A percentile compares a stretch with the other conserved stretches of the same genome.
Conservation (phyloP, 352 stramenopile genomes). For the Phytophthora parvispora region DNA sequence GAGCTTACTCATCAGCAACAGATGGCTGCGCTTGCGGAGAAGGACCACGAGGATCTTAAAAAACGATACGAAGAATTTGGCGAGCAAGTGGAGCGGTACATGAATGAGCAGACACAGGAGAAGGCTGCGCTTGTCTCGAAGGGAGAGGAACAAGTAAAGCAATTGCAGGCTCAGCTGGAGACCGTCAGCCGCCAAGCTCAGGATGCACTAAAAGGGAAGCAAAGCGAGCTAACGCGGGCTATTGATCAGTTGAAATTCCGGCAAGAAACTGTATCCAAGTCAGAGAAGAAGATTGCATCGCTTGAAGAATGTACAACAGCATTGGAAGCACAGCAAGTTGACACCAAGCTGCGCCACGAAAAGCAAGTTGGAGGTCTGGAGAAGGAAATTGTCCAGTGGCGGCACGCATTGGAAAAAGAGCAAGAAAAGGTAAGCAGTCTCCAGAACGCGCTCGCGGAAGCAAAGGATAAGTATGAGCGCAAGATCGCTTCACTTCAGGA, state of each 20-base stretch:
- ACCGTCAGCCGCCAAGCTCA: slow-evolving; percentile 40
- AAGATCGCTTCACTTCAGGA: slow-evolving; percentile 62
- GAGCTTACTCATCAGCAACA: slow-evolving; percentile 55
- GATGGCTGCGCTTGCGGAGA: slow-evolving; percentile 37
- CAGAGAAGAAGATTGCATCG: slow-evolving; percentile 55
- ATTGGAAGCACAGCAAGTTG: slow-evolving; percentile 43
- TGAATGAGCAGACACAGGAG: slow-evolving; percentile 74
- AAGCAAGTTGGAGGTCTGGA: slow-evolving; percentile 56
- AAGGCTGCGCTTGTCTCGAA: slow-evolving; percentile 45
- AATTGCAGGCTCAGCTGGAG: slow-evolving; percentile 51
- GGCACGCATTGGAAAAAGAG: slow-evolving; percentile 58
- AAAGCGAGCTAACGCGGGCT: slow-evolving; percentile 56
- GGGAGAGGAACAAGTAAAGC: slow-evolving; percentile 44
- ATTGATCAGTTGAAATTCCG: slow-evolving; percentile 70
- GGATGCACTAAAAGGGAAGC: slow-evolving; percentile 62
- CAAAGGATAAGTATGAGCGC: slow-evolving; percentile 59
- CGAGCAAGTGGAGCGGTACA: slow-evolving; percentile 76
- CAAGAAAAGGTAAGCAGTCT: slow-evolving; percentile 43
- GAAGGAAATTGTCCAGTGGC: slow-evolving; percentile 65
- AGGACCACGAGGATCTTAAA: slow-evolving; percentile 67
- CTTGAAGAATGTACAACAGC: slow-evolving; percentile 49
- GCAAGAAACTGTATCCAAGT: slow-evolving; percentile 60
- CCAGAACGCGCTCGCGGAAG: slow-evolving; percentile 40
- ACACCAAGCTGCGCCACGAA: slow-evolving; percentile 53
- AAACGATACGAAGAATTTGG: slow-evolving; percentile 83